Evolutionary conservation across 805 yeast species (phyloP).

Genomic region (Suhomyces sp.): DNA sequence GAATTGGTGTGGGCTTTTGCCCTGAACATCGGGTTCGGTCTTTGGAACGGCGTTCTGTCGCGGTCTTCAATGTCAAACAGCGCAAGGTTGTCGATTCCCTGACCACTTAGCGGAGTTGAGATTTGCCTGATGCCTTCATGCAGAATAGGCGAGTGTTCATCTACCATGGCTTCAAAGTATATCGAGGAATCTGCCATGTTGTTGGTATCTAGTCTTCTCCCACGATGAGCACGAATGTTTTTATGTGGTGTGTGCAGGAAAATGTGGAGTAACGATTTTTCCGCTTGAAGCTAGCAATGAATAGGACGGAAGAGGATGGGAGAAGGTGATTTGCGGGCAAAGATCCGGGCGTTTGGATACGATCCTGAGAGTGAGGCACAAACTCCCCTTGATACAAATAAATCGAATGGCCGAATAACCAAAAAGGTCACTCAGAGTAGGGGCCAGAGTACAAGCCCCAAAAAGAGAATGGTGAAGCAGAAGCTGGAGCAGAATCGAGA

Average conservation of each 20-base stretch:
- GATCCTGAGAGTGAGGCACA: not conserved
- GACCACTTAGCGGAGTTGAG: slow-evolving; percentile 6
- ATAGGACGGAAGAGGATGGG: not conserved
- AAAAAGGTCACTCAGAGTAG: not conserved
- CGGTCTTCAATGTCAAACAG: not conserved
- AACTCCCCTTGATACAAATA: no score
- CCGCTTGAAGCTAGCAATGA: not conserved
- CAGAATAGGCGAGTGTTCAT: slow-evolving; percentile 16
- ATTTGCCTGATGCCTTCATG: slow-evolving; percentile 9
- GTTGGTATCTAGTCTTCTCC: not conserved
- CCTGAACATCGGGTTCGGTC: not conserved
- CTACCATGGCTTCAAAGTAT: not conserved
- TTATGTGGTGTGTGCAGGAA: slow-evolving; percentile 1
- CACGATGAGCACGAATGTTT: not conserved
- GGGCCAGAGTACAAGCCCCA: not conserved
- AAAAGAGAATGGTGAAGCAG: not conserved
- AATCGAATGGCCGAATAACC: not conserved
- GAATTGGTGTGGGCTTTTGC: not conserved
- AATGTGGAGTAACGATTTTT: not conserved
- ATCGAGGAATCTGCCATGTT: slow-evolving; percentile 1
- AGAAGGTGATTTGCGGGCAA: not conserved
- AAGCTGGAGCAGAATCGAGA: not conserved
- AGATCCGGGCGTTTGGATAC: not conserved
- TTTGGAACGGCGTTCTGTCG: not conserved
- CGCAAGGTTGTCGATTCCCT: not conserved